Evolutionary conservation across 257 asterid genomes (phyloP).

Genomic region (Solanum virginianum): DNA sequence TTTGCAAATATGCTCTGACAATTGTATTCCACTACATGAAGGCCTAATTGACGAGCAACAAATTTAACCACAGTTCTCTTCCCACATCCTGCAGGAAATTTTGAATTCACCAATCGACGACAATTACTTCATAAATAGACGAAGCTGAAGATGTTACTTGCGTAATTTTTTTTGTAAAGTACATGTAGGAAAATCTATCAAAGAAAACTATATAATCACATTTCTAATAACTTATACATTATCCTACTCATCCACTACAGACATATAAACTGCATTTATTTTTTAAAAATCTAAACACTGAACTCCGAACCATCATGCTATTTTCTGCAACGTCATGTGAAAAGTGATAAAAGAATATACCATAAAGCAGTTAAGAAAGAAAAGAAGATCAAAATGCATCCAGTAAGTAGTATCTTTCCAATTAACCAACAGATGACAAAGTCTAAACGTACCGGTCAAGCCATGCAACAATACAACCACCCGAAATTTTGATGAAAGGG

Average conservation of each 20-base stretch:
- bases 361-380: not conserved
- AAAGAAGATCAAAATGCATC: not conserved
- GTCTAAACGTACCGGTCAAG: conserved; percentile 46
- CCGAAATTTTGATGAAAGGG: conserved; percentile 74
- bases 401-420: not conserved
- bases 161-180: not conserved
- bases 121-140: not conserved
- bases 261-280: not conserved
- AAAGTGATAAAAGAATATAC: not conserved
- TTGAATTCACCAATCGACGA: conserved; percentile 8
- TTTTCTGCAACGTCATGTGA: not conserved
- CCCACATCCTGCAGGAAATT: conserved; percentile 60
- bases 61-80: conserved; percentile 76
- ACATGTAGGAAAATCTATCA: not conserved
- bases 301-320: not conserved
- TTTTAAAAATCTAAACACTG: not conserved
- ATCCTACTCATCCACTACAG: not conserved
- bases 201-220: not conserved
- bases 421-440: not conserved
- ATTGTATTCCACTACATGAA: conserved; percentile 86
- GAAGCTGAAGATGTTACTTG: not conserved
- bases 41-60: conserved; percentile 77
- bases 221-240: not conserved
- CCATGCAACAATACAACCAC: conserved; percentile 76
- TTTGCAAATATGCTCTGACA: conserved; percentile 71